Conservation (phyloP, 1,284 basidiomycete species). For the Filobasidium uniguttulatum region DNA sequence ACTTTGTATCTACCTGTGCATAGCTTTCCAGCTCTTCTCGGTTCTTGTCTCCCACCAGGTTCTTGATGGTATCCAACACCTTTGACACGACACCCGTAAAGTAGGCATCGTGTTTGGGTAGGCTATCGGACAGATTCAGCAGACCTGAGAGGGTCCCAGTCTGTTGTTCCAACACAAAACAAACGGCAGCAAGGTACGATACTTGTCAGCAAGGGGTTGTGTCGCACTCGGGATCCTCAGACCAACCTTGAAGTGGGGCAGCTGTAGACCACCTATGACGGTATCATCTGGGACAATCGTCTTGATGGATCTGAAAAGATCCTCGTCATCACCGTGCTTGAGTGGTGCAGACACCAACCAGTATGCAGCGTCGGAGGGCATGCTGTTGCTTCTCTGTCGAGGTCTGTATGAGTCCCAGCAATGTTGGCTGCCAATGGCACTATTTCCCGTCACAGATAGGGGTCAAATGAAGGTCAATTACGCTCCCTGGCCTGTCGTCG, state of each 20-base stretch:
- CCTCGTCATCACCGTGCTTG: conserved; percentile 39
- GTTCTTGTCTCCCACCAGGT: conserved; percentile 78
- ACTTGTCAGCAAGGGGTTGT: not conserved
- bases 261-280: conserved; percentile 30
- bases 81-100: conserved; percentile 82
- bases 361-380: conserved; percentile 43
- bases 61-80: conserved; percentile 85
- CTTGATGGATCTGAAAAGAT: conserved; percentile 39
- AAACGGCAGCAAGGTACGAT: not conserved
- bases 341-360: conserved; percentile 44
- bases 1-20: conserved; percentile 19
- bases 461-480: no score
- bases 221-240: not conserved
- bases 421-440: no score
- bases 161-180: conserved; percentile 41
- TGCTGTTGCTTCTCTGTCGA: no score
- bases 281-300: conserved; percentile 31
- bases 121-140: conserved; percentile 75
- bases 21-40: conserved; percentile 62
- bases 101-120: conserved; percentile 80
- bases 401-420: no score
- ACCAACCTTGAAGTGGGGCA: conserved; percentile 37
- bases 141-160: conserved; percentile 88
- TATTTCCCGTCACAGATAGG: no score
- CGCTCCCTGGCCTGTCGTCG: no score